Percentiles rank a stretch among this genome's conserved stretches.
These are phyloP conservation scores for Eimeria tenella DNA, from an alignment of 169 alveolate species.

Conservation along the genomic window DNA sequence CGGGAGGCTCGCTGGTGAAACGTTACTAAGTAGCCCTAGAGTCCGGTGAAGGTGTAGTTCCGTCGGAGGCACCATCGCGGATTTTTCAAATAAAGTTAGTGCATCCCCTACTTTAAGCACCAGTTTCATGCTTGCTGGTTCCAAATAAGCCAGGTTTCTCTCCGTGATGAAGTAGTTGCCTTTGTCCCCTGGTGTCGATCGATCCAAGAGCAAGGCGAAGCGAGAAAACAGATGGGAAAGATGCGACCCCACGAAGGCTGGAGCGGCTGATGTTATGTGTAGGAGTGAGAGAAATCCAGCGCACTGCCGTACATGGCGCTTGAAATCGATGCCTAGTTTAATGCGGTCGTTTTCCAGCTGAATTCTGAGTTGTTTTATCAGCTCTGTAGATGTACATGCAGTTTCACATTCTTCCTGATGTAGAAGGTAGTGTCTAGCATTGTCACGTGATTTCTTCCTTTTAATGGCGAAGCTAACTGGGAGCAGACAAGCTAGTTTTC, in stretches of 20 bases:
- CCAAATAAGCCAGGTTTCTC: conserved; percentile 38
- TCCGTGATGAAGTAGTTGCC: conserved; percentile 42
- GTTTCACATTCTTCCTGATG: no score
- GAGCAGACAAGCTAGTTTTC: no score
- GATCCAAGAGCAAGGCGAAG: conserved; percentile 1
- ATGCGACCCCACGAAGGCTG: conserved; percentile 11
- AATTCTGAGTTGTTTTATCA: conserved; percentile 16
- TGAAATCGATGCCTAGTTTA: neutral
- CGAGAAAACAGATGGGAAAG: conserved; percentile 51
- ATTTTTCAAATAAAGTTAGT: conserved; percentile 34
- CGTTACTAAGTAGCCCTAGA: conserved; percentile 54
- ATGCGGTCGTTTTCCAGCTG: conserved; percentile 6
- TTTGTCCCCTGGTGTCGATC: neutral
- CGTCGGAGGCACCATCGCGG: neutral
- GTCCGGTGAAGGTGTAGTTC: conserved; percentile 24
- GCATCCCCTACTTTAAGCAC: conserved; percentile 51
- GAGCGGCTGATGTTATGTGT: neutral
- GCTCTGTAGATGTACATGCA: conserved; percentile 12
- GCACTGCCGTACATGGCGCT: conserved; percentile 30
- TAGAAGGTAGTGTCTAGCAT: no score
- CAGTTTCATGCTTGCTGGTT: conserved; percentile 55
- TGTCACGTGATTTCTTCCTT: no score
- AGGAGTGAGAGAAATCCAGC: conserved; percentile 49
- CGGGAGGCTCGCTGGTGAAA: conserved; percentile 51
- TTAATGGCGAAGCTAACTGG: no score